phyloP scores from a whole-genome alignment of 129 eudicot genomes.

The Flaveria ramosissima region DNA sequence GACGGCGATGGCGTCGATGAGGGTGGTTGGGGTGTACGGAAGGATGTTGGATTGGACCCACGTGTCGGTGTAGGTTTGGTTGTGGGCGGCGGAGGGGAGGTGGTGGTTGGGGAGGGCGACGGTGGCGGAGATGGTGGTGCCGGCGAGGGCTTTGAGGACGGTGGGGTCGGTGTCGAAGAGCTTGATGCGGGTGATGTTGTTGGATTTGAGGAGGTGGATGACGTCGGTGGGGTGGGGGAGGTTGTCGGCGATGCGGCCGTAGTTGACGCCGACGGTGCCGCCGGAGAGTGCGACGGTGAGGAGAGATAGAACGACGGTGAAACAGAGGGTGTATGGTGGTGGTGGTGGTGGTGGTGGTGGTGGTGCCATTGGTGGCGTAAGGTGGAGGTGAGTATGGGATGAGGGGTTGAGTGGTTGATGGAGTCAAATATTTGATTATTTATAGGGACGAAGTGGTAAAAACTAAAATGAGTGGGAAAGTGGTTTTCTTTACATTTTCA shows the following conservation, averaged over 20 bases:
- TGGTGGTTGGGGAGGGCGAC: slow-evolving; percentile 83
- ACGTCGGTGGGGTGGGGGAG: slow-evolving; percentile 80
- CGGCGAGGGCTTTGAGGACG: slow-evolving; percentile 71
- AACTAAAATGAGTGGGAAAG: background rate
- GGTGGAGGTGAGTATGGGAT: background rate
- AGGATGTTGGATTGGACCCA: slow-evolving; percentile 69
- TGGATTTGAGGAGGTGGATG: slow-evolving; percentile 71
- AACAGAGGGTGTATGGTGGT: background rate
- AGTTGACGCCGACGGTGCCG: slow-evolving; percentile 74
- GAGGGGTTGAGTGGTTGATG: background rate
- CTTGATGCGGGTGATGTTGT: slow-evolving; percentile 56
- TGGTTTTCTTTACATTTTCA: too few relatives aligned
- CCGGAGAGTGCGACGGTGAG: slow-evolving; percentile 14
- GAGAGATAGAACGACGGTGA: background rate
- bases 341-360: background rate
- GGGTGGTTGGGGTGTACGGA: slow-evolving; percentile 53
- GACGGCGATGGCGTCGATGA: slow-evolving; percentile 69
- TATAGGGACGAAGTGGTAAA: background rate
- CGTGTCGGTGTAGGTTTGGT: slow-evolving; percentile 69
- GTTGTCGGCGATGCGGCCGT: slow-evolving; percentile 78
- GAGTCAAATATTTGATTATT: background rate
- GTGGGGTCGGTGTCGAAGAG: slow-evolving; percentile 74
- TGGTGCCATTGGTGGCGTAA: background rate
- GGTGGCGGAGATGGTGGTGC: slow-evolving; percentile 57
- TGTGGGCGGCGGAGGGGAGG: slow-evolving; percentile 66